Evolutionary conservation across 164 flowering plant species (phyloP).

Genomic region (Berberis vulgaris): DNA sequence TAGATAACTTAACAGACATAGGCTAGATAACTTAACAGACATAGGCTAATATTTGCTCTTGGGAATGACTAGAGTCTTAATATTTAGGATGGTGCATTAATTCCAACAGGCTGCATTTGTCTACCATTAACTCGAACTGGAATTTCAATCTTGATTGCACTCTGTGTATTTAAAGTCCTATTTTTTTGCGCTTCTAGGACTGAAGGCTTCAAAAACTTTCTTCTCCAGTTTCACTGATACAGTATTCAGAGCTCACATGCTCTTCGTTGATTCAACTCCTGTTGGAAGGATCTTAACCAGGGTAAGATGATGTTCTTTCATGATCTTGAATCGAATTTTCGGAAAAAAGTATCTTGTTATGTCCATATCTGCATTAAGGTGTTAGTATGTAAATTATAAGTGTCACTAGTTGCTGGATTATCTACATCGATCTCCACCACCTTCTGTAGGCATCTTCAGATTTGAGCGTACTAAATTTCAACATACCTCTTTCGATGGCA

Average conservation of each 20-base stretch:
- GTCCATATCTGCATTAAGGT: no score
- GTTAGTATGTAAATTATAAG: no score
- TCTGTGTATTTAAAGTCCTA: conserved; percentile 43
- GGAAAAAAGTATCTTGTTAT: no score
- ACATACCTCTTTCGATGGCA: conserved; percentile 48
- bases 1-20: no score
- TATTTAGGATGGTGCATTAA: no score
- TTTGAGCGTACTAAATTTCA: conserved; percentile 59
- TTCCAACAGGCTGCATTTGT: no score
- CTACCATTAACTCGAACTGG: conserved; percentile 13
- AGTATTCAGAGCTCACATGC: conserved; percentile 83
- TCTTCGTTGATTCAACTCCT: conserved; percentile 86
- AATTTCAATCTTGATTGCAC: conserved; percentile 40
- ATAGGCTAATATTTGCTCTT: no score
- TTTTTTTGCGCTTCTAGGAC: conserved; percentile 45
- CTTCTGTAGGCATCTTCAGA: conserved; percentile 71
- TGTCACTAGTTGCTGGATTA: no score
- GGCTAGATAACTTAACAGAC: no score
- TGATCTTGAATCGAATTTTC: background rate
- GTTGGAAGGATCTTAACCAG: conserved; percentile 81
- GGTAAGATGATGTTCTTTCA: conserved; percentile 26
- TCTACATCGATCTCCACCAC: background rate
- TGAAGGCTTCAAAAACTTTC: conserved; percentile 66
- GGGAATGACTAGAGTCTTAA: no score
- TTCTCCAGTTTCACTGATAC: conserved; percentile 54